Percentiles rank a stretch among this genome's conserved stretches.
These are phyloP conservation scores for Hypoxylon sp. DNA, from an alignment of 2,329 filamentous ascomycete species.

Conservation along the genomic window DNA sequence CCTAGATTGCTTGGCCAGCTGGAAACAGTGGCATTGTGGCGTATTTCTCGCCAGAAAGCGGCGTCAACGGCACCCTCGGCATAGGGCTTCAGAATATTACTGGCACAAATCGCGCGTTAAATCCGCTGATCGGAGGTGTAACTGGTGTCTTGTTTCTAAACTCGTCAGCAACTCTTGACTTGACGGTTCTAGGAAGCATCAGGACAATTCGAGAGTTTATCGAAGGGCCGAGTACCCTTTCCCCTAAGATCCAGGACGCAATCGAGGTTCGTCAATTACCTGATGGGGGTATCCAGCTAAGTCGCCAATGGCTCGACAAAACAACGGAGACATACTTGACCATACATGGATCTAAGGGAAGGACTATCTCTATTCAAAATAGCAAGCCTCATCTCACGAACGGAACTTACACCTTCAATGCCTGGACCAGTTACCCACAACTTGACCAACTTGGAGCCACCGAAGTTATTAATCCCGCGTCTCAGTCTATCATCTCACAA, in stretches of 20 bases:
- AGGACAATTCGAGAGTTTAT: constrained; percentile 74
- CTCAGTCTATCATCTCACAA: constrained; percentile 61
- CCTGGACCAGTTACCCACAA: constrained; percentile 74
- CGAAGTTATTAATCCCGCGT: constrained; percentile 65
- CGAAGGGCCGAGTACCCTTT: constrained; percentile 69
- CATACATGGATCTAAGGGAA: constrained; percentile 58
- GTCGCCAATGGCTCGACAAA: constrained; percentile 73
- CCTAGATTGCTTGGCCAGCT: constrained; percentile 70
- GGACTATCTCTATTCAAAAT: constrained; percentile 60
- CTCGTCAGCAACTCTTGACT: constrained; percentile 66
- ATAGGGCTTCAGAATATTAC: constrained; percentile 68
- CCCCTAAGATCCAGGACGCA: constrained; percentile 68
- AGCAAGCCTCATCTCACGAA: constrained; percentile 59
- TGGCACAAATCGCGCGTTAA: constrained; percentile 59
- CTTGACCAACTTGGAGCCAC: constrained; percentile 66
- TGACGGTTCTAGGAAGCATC: constrained; percentile 73
- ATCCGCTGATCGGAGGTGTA: constrained; percentile 67
- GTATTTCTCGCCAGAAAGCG: constrained; percentile 69
- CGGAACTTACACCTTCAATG: constrained; percentile 71
- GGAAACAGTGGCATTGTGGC: constrained; percentile 73
- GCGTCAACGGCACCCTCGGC: constrained; percentile 66
- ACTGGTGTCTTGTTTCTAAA: constrained; percentile 70
- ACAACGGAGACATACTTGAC: constrained; percentile 68
- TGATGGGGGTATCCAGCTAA: constrained; percentile 63
- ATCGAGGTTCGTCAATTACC: constrained; percentile 59